Percentiles rank a stretch among this genome's conserved stretches.
phyloP scores from a whole-genome alignment of 768 basidiomycete genomes.

The Tricholoma sp. region DNA sequence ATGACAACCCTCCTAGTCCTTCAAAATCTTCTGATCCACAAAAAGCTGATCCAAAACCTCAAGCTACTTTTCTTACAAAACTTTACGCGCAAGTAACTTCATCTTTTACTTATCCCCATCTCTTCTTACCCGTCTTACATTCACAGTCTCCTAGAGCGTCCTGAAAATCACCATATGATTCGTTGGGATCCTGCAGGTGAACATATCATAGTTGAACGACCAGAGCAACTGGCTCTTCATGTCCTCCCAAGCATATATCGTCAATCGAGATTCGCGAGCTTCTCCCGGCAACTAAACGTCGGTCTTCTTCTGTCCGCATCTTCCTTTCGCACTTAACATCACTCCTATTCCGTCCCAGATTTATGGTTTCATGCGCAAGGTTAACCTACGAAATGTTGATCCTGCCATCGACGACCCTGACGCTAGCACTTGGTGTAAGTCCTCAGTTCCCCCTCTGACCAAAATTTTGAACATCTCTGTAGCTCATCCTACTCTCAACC shows the following conservation, averaged over 20 bases:
- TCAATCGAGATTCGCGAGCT: conserved; percentile 95
- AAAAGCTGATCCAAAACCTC: conserved; percentile 76
- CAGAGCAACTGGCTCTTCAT: conserved; percentile 90
- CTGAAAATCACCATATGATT: conserved; percentile 95
- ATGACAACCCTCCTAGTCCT: conserved; percentile 45
- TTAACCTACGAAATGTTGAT: conserved; percentile 93
- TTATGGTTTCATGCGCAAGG: conserved; percentile 98
- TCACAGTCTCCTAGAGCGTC: conserved; percentile 75
- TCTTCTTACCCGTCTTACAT: conserved; percentile 12
- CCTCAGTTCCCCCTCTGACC: not conserved
- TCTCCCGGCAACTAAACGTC: conserved; percentile 96
- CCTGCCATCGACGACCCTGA: conserved; percentile 94
- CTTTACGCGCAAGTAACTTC: conserved; percentile 77
- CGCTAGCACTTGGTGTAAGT: conserved; percentile 95
- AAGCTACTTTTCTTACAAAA: conserved; percentile 96
- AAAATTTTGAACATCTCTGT: conserved; percentile 14
- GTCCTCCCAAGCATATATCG: conserved; percentile 92
- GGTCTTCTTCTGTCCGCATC: conserved; percentile 30
- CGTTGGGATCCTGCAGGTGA: conserved; percentile 93
- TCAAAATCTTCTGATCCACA: conserved; percentile 36
- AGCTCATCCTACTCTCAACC: conserved; percentile 91
- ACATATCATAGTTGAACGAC: conserved; percentile 92
- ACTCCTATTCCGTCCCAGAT: conserved; percentile 49
- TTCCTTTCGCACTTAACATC: conserved; percentile 18
- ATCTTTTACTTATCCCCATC: conserved; percentile 1